Percentiles rank a stretch among this genome's conserved stretches.
Conservation (phyloP, 129 eudicot species). For the Heracleum sosnowskyi region DNA sequence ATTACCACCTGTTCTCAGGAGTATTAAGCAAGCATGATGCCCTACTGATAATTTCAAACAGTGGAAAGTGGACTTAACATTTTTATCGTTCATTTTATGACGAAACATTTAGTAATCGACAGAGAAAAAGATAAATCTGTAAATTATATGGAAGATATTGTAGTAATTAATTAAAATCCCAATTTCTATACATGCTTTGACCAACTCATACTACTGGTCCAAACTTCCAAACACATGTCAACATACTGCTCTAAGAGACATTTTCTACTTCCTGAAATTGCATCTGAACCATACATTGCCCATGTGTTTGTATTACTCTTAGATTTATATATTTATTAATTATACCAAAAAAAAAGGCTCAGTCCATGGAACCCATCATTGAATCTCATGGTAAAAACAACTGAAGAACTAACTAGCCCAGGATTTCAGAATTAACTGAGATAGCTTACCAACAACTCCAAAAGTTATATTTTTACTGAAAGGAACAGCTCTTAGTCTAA, state of each 20-base stretch:
- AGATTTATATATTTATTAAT: neutral
- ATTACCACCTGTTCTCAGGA: neutral
- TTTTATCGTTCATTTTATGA: neutral
- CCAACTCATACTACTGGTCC: neutral
- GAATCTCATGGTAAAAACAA: constrained; percentile 8
- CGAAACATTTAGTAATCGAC: neutral
- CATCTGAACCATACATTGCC: neutral
- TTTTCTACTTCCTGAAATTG: neutral
- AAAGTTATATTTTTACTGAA: constrained; percentile 90
- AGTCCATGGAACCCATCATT: constrained; percentile 12
- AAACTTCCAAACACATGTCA: constrained; percentile 1
- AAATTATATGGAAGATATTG: neutral
- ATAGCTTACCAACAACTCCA: constrained; percentile 70
- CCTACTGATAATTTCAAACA: neutral
- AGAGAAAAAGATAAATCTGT: neutral
- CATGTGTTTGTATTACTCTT: neutral
- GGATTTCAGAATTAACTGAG: neutral
- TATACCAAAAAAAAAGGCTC: neutral
- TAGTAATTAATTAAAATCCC: neutral
- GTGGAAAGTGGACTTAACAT: neutral
- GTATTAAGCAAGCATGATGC: neutral
- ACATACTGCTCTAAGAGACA: neutral
- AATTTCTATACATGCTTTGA: neutral
- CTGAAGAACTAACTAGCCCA: neutral
- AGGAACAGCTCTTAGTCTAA: constrained; percentile 78